Percentiles rank a stretch among this genome's conserved stretches.
Conservation (phyloP, 164 flowering plant genomes). For the Macadamia integrifolia region DNA sequence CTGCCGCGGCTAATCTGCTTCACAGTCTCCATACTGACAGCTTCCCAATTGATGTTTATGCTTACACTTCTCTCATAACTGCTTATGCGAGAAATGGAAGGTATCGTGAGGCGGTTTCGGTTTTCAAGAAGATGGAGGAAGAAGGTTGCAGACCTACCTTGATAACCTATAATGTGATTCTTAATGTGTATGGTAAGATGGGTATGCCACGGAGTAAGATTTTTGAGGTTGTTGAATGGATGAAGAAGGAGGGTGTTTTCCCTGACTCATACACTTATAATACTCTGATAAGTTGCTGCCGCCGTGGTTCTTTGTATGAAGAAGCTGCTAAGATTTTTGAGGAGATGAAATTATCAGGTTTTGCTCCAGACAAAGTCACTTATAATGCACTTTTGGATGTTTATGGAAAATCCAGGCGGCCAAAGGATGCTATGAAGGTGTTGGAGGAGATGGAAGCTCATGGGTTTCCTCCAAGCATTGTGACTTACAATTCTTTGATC, state of each 20-base stretch:
- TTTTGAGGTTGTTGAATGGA: constrained; percentile 47
- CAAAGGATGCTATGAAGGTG: constrained; percentile 70
- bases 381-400: constrained; percentile 88
- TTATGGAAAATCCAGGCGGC: constrained; percentile 78
- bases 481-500: constrained; percentile 83
- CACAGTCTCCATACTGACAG: constrained; percentile 48
- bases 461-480: constrained; percentile 63
- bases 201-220: constrained; percentile 82
- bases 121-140: constrained; percentile 71
- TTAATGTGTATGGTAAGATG: constrained; percentile 93
- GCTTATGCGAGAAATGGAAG: constrained; percentile 63
- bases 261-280: constrained; percentile 90
- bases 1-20: constrained; percentile 50
- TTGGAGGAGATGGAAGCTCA: constrained; percentile 68
- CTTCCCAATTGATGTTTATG: constrained; percentile 62
- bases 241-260: constrained; percentile 56
- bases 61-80: constrained; percentile 71
- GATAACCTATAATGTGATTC: constrained; percentile 78
- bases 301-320: constrained; percentile 68
- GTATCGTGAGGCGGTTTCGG: constrained; percentile 64
- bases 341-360: constrained; percentile 74
- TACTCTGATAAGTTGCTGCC: constrained; percentile 81
- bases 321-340: constrained; percentile 69
- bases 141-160: constrained; percentile 77
- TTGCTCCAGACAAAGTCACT: constrained; percentile 82